Conservation (phyloP, 345 rosid genomes). For the Acer campestre region DNA sequence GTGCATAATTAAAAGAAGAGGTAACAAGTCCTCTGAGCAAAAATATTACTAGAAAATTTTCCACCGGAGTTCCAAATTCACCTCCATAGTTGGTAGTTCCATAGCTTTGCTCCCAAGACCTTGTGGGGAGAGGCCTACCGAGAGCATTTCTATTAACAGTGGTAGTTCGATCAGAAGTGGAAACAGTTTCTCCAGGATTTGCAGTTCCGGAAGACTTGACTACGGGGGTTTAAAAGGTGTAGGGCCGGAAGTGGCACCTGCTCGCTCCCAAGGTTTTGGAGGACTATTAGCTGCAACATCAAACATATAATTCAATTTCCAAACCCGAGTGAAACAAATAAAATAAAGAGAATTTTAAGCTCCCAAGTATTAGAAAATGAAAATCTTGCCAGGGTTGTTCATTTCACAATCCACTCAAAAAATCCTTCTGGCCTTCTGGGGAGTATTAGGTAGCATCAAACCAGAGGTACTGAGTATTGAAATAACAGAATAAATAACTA, state of each 20-base stretch:
- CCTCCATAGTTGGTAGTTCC: constrained; percentile 61
- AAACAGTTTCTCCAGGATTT: constrained; percentile 75
- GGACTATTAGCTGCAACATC: constrained; percentile 22
- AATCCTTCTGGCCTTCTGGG: background rate
- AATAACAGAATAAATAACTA: no score
- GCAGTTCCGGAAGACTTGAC: constrained; percentile 94
- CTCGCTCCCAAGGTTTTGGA: constrained; percentile 28
- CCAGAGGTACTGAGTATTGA: background rate
- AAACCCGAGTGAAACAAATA: background rate
- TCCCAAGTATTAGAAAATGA: background rate
- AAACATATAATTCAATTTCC: constrained; percentile 3
- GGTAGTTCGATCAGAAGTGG: constrained; percentile 45
- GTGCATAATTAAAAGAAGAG: background rate
- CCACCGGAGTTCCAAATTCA: constrained; percentile 11
- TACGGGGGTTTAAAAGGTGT: constrained; percentile 27
- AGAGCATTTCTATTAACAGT: constrained; percentile 53
- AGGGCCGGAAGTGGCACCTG: constrained; percentile 14
- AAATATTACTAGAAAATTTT: background rate
- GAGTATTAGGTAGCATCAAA: background rate
- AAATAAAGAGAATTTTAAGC: background rate
- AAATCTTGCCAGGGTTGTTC: no score
- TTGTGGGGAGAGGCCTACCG: constrained; percentile 70
- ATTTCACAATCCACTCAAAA: no score
- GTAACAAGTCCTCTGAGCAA: background rate
- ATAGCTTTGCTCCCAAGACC: constrained; percentile 87